A percentile compares a stretch with the other conserved stretches of the same genome.
Evolutionary conservation across 2,329 filamentous ascomycete species (phyloP).

Genomic region (Lasiodiplodia sp.): DNA sequence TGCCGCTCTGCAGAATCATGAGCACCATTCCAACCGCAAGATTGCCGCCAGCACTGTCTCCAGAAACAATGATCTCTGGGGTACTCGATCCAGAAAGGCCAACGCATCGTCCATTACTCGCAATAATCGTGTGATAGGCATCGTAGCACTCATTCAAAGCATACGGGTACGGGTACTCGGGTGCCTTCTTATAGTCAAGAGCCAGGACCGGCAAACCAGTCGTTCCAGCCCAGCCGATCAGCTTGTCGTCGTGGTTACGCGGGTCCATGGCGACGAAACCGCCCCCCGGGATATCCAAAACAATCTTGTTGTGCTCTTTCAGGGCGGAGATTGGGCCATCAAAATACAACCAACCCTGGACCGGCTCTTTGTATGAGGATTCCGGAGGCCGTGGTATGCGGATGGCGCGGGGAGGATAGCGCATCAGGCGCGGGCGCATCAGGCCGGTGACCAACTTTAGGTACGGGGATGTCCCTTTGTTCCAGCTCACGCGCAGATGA

Average conservation of each 20-base stretch:
- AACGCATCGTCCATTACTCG: slow-evolving; percentile 75
- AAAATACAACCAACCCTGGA: slow-evolving; percentile 91
- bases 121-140: slow-evolving; percentile 77
- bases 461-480: slow-evolving; percentile 91
- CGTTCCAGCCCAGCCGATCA: slow-evolving; percentile 90
- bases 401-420: slow-evolving; percentile 81
- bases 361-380: slow-evolving; percentile 83
- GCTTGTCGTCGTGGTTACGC: slow-evolving; percentile 91
- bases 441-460: slow-evolving; percentile 75
- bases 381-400: slow-evolving; percentile 80
- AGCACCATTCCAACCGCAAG: slow-evolving; percentile 80
- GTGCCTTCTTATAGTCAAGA: slow-evolving; percentile 88
- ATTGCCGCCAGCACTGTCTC: slow-evolving; percentile 85
- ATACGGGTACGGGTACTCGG: slow-evolving; percentile 84
- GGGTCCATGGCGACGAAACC: slow-evolving; percentile 98
- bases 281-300: slow-evolving; percentile 91
- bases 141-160: slow-evolving; percentile 89
- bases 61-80: slow-evolving; percentile 75
- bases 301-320: slow-evolving; percentile 75
- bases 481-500: slow-evolving; percentile 91
- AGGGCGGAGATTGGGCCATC: slow-evolving; percentile 84
- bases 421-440: slow-evolving; percentile 78
- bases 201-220: slow-evolving; percentile 89
- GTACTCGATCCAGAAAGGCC: slow-evolving; percentile 71
- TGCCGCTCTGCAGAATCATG: slow-evolving; percentile 84